Conservation (phyloP, 2,329 filamentous ascomycete genomes). For the Paraconiothyrium brasiliense region DNA sequence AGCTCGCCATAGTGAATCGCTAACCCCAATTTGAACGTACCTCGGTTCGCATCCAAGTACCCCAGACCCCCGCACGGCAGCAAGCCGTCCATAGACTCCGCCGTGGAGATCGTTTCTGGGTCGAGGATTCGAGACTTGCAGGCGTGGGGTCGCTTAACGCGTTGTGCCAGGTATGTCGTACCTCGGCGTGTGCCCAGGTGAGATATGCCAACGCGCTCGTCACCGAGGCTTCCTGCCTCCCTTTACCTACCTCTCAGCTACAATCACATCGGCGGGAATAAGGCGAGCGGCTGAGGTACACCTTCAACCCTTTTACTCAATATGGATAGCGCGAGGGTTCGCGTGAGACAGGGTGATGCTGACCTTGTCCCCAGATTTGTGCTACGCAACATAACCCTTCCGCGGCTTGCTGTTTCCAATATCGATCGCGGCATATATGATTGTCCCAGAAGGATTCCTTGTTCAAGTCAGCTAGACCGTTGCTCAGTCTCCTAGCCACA, state of each 20-base stretch:
- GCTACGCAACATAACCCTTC: not conserved
- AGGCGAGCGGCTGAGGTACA: not conserved
- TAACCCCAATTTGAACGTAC: not conserved
- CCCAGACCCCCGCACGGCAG: slow-evolving; percentile 7
- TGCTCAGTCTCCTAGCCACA: not conserved
- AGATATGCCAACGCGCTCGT: not conserved
- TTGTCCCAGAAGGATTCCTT: not conserved
- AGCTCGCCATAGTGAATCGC: slow-evolving; percentile 5
- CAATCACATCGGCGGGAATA: not conserved
- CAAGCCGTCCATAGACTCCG: not conserved
- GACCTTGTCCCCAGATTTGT: not conserved
- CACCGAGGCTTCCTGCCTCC: not conserved
- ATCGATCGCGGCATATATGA: not conserved
- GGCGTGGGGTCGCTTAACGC: not conserved
- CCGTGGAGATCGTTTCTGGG: slow-evolving; percentile 1
- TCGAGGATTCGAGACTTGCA: not conserved
- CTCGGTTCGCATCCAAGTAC: slow-evolving; percentile 6
- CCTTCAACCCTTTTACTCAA: not conserved
- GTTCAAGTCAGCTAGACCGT: not conserved
- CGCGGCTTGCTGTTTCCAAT: not conserved
- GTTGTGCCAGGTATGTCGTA: not conserved
- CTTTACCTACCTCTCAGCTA: not conserved
- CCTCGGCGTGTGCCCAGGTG: not conserved
- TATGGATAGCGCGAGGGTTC: not conserved
- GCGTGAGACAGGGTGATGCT: not conserved